Conservation (phyloP, 164 flowering plant genomes). For the Platanus orientalis region DNA sequence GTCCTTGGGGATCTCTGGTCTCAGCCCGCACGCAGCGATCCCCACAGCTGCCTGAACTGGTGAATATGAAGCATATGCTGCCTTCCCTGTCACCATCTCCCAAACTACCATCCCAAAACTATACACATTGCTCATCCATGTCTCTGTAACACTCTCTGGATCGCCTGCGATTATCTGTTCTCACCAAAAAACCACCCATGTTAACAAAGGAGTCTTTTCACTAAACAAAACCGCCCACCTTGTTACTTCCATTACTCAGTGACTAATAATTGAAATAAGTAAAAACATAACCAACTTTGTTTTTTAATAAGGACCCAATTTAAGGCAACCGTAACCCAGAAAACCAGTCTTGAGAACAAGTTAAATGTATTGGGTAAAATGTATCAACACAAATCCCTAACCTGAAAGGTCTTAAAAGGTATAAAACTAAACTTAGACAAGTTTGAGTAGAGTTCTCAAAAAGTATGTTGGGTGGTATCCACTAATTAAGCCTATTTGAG, state of each 20-base stretch:
- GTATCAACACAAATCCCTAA: too few species aligned
- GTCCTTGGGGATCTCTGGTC: conserved; percentile 89
- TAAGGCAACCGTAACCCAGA: too few species aligned
- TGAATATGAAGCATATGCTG: conserved; percentile 74
- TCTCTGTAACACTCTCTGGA: conserved; percentile 81
- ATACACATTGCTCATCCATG: conserved; percentile 94
- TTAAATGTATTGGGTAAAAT: too few species aligned
- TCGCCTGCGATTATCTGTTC: conserved; percentile 91
- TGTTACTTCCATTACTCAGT: too few species aligned
- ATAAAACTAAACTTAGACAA: neutral
- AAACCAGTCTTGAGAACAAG: too few species aligned
- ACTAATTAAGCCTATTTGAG: conserved; percentile 10
- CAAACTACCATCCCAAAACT: conserved; percentile 93
- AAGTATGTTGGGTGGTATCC: conserved; percentile 24
- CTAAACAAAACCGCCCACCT: neutral
- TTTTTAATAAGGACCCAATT: too few species aligned
- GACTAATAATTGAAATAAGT: too few species aligned
- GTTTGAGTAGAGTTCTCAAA: conserved; percentile 8
- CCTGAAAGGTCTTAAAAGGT: too few species aligned
- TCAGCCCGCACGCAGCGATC: conserved; percentile 91
- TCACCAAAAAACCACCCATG: conserved; percentile 1
- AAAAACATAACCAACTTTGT: too few species aligned
- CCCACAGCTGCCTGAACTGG: conserved; percentile 99
- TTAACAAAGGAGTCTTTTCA: neutral
- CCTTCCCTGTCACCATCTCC: conserved; percentile 94